Evolutionary conservation across 1,284 basidiomycete species (phyloP).

Genomic region (Cystobasidium pallidum): DNA sequence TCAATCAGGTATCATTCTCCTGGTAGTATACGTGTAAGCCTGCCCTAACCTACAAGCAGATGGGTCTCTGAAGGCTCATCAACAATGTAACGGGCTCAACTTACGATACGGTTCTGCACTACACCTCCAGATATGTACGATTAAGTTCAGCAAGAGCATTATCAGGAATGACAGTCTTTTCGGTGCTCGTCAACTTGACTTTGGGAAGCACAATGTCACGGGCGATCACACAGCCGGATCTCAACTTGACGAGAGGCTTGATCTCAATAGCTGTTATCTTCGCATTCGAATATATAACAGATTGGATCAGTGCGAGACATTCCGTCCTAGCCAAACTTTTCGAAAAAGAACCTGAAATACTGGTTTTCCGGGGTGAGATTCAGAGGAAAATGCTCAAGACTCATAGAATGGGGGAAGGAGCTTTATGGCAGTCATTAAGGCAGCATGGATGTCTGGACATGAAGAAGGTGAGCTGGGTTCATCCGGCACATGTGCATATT

Average conservation of each 20-base stretch:
- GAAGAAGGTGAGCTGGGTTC: slow-evolving; percentile 20
- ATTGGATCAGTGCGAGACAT: slow-evolving; percentile 28
- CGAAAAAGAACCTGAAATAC: slow-evolving; percentile 28
- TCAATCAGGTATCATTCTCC: slow-evolving; percentile 38
- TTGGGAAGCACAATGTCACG: slow-evolving; percentile 44
- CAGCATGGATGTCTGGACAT: neutral
- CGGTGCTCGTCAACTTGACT: slow-evolving; percentile 36
- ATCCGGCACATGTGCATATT: no score
- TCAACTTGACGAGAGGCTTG: slow-evolving; percentile 42
- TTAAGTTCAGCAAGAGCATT: slow-evolving; percentile 24
- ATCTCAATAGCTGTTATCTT: slow-evolving; percentile 42
- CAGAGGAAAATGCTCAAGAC: slow-evolving; percentile 1
- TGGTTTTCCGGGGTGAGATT: slow-evolving; percentile 38
- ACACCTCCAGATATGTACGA: slow-evolving; percentile 29
- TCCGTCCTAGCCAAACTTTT: slow-evolving; percentile 26
- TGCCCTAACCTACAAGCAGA: no score
- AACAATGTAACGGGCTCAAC: no score
- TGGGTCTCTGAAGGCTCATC: no score
- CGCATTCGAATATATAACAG: slow-evolving; percentile 41
- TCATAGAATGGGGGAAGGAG: slow-evolving; percentile 20
- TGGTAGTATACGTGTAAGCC: slow-evolving; percentile 42
- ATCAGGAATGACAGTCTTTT: slow-evolving; percentile 36
- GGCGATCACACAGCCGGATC: slow-evolving; percentile 45
- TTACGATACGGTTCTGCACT: neutral
- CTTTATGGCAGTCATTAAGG: slow-evolving; percentile 14